phyloP scores from a whole-genome alignment of 148 eudicot species.

The Pharnaceum exiguum region DNA sequence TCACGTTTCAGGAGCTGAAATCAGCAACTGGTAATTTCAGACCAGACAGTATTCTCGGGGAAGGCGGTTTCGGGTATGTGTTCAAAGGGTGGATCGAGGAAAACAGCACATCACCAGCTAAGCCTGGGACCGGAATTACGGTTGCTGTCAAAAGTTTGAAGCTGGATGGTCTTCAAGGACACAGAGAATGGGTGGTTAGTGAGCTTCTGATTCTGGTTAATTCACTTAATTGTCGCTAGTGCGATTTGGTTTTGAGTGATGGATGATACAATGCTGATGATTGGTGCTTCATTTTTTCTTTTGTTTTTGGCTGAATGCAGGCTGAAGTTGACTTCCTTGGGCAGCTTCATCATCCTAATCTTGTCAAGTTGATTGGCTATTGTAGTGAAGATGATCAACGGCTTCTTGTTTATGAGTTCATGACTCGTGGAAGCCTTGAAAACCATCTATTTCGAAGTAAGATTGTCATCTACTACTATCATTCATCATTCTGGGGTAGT shows the following conservation, averaged over 20 bases:
- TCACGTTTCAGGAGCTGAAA: constrained; percentile 75
- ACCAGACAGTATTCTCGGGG: constrained; percentile 96
- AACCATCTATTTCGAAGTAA: constrained; percentile 96
- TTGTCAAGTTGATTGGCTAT: constrained; percentile 90
- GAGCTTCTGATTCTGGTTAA: constrained; percentile 26
- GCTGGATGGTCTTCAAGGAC: constrained; percentile 95
- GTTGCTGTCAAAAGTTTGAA: constrained; percentile 96
- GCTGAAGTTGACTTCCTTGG: constrained; percentile 97
- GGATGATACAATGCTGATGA: constrained; percentile 8
- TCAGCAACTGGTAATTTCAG: constrained; percentile 95
- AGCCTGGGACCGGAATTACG: constrained; percentile 87
- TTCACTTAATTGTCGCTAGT: constrained; percentile 10
- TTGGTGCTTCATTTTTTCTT: not conserved
- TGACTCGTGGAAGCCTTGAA: constrained; percentile 99
- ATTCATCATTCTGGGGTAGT: no score
- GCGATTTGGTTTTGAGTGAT: constrained; percentile 8
- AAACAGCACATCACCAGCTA: constrained; percentile 83
- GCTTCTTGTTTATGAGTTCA: constrained; percentile 90
- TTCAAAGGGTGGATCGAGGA: constrained; percentile 99
- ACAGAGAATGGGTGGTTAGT: constrained; percentile 99
- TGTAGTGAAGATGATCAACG: constrained; percentile 94
- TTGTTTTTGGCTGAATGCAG: constrained; percentile 32
- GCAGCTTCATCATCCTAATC: constrained; percentile 94
- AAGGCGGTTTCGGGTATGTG: constrained; percentile 93
- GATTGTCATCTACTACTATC: constrained; percentile 16